phyloP scores from a whole-genome alignment of 768 basidiomycete genomes.

The Leccinum arenicola region DNA sequence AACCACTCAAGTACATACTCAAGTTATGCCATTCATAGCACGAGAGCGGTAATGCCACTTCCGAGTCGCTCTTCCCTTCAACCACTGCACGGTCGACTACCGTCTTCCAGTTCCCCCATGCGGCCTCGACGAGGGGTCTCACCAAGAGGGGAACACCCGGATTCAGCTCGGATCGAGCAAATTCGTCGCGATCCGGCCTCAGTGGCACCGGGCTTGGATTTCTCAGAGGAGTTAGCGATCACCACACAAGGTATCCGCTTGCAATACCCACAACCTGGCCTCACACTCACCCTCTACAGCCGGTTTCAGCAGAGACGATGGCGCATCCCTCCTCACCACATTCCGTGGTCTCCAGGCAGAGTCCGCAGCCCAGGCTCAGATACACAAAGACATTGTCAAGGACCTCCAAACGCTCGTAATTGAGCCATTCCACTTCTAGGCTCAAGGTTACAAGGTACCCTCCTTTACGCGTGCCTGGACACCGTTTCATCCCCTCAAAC shows the following conservation, averaged over 20 bases:
- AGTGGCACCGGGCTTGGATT: no score
- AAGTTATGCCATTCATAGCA: no score
- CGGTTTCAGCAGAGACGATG: slow-evolving; percentile 79
- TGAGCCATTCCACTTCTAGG: slow-evolving; percentile 82
- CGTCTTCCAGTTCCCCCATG: no score
- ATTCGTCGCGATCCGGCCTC: no score
- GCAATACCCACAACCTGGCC: slow-evolving; percentile 1
- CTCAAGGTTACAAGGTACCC: slow-evolving; percentile 63
- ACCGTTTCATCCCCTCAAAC: slow-evolving; percentile 13
- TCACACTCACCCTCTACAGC: slow-evolving; percentile 37
- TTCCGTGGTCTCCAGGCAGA: slow-evolving; percentile 81
- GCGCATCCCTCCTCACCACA: slow-evolving; percentile 75
- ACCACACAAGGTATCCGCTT: slow-evolving; percentile 45
- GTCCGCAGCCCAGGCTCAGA: slow-evolving; percentile 66
- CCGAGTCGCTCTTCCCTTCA: no score
- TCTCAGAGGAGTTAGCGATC: slow-evolving; percentile 25
- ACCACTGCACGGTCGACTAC: no score
- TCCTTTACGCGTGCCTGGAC: slow-evolving; percentile 5
- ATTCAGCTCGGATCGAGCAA: no score
- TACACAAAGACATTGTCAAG: slow-evolving; percentile 66
- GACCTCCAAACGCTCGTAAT: slow-evolving; percentile 76
- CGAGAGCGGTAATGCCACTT: no score
- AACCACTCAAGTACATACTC: no score
- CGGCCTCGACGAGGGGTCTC: no score
- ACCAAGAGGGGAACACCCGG: no score